Conservation (phyloP, 2,329 filamentous ascomycete genomes). For the Falciphora oryzae region DNA sequence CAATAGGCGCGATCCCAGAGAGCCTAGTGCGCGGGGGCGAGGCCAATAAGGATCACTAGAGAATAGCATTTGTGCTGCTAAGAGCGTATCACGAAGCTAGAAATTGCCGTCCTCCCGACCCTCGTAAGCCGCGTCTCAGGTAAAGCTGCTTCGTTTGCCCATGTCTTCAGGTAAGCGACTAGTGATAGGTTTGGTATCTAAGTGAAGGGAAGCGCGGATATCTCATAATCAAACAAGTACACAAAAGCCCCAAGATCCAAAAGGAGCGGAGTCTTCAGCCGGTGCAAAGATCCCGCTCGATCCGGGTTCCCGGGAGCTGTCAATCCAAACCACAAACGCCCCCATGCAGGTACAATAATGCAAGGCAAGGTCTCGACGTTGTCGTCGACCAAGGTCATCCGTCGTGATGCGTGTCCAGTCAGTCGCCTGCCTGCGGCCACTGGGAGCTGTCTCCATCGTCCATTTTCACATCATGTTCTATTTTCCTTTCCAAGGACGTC, state of each 20-base stretch:
- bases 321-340: background rate
- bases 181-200: background rate
- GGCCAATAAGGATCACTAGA: background rate
- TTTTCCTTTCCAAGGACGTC: background rate
- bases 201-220: background rate
- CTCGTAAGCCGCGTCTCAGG: background rate
- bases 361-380: background rate
- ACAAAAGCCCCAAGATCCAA: background rate
- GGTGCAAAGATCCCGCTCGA: background rate
- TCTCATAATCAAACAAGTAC: background rate
- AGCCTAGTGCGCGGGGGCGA: too few relatives aligned
- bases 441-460: background rate
- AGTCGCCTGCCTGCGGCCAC: background rate
- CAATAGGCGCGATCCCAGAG: background rate
- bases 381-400: background rate
- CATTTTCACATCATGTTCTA: background rate
- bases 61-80: background rate
- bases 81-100: background rate
- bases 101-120: background rate
- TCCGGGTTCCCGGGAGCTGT: background rate
- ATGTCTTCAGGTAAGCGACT: background rate
- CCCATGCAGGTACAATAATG: background rate
- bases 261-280: background rate
- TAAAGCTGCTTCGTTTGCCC: background rate
- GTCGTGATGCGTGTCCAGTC: background rate